Conservation (phyloP, 176 grass and related monocot species). For the Melocanna baccifera region DNA sequence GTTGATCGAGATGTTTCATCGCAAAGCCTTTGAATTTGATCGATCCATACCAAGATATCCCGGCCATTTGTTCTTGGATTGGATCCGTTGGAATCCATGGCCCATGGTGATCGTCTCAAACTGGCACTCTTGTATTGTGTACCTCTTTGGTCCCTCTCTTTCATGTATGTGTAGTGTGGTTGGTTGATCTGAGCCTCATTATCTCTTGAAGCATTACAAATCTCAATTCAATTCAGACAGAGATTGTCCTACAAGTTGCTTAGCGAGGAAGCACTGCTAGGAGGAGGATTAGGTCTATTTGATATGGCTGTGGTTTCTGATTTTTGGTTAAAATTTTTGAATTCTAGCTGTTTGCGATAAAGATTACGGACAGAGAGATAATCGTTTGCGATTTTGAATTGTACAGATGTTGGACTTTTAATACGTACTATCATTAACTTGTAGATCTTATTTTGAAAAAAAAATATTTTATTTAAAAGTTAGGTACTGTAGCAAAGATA, state of each 20-base stretch:
- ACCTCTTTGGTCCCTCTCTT: not conserved
- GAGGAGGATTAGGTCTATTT: not conserved
- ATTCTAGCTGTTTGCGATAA: too few relatives aligned
- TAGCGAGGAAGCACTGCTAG: constrained; percentile 10
- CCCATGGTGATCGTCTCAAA: not conserved
- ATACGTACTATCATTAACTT: too few relatives aligned
- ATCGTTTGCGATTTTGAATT: too few relatives aligned
- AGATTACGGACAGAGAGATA: too few relatives aligned
- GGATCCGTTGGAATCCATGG: constrained; percentile 6
- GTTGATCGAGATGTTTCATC: not conserved
- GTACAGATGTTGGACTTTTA: too few relatives aligned
- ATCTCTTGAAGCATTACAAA: not conserved
- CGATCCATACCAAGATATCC: too few relatives aligned
- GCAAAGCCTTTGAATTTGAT: not conserved
- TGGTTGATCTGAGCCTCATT: not conserved
- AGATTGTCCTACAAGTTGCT: not conserved
- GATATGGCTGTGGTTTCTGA: too few relatives aligned
- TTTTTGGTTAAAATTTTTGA: too few relatives aligned
- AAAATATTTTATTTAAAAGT: too few relatives aligned
- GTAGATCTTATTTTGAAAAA: too few relatives aligned
- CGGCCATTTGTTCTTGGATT: not conserved
- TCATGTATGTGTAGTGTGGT: not conserved
- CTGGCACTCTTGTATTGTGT: not conserved
- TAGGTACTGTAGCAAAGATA: too few relatives aligned
- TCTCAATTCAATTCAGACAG: not conserved